Conservation (phyloP, 208 protist genomes). For the Trypanosoma avium region DNA sequence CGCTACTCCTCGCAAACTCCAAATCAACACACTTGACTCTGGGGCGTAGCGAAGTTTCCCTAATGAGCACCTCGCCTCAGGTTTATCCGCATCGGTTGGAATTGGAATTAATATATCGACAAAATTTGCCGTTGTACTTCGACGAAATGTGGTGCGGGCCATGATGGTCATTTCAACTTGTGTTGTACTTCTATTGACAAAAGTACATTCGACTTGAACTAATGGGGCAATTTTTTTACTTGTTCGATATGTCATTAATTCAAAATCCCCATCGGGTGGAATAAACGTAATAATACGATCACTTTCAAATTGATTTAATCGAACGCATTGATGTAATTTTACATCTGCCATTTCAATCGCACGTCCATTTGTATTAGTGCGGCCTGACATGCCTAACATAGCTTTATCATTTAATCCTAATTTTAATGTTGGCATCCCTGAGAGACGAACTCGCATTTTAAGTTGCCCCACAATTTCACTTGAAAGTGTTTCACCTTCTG, state of each 20-base stretch:
- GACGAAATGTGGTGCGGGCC: constrained; percentile 93
- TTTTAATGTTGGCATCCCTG: constrained; percentile 98
- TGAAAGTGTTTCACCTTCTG: constrained; percentile 93
- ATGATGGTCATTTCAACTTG: constrained; percentile 95
- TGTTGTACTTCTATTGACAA: constrained; percentile 90
- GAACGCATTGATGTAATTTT: constrained; percentile 99
- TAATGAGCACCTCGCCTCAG: constrained; percentile 89
- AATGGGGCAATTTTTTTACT: constrained; percentile 94
- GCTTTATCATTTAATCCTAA: constrained; percentile 98
- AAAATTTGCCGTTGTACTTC: constrained; percentile 93
- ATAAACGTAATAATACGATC: constrained; percentile 94
- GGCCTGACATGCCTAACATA: constrained; percentile 60
- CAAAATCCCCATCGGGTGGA: constrained; percentile 98
- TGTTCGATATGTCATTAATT: constrained; percentile 97
- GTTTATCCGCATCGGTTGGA: constrained; percentile 96
- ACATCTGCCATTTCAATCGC: constrained; percentile 95
- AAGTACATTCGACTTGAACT: constrained; percentile 90
- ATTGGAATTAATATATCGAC: constrained; percentile 98
- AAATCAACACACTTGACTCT: constrained; percentile 95
- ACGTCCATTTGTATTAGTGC: constrained; percentile 36
- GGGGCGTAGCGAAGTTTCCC: constrained; percentile 96
- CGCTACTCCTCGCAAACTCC: constrained; percentile 97
- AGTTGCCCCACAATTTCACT: constrained; percentile 95
- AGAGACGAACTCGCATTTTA: constrained; percentile 95
- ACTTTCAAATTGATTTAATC: constrained; percentile 96